phyloP scores from a whole-genome alignment of 805 yeast genomes.

The Metschnikowia koreensis region DNA sequence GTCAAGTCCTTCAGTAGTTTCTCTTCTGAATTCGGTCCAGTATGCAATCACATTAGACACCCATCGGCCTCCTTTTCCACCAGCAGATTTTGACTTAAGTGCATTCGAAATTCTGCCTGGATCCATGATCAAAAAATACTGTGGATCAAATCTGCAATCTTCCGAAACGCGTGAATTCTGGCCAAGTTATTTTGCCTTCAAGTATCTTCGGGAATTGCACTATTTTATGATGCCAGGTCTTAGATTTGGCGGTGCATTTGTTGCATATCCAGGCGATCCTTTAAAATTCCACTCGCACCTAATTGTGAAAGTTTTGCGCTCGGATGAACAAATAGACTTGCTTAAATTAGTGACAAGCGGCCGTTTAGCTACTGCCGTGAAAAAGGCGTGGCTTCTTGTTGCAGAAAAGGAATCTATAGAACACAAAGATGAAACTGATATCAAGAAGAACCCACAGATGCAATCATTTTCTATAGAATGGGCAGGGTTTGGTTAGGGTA shows the following conservation, averaged over 20 bases:
- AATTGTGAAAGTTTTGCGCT: constrained; percentile 51
- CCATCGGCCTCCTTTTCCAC: neutral
- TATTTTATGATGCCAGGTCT: constrained; percentile 77
- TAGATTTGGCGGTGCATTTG: constrained; percentile 84
- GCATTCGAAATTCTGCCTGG: neutral
- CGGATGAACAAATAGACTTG: constrained; percentile 44
- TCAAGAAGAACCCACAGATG: constrained; percentile 13
- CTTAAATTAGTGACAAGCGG: constrained; percentile 77
- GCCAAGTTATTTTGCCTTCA: constrained; percentile 27
- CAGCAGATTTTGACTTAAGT: neutral
- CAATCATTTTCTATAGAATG: constrained; percentile 79
- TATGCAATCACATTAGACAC: constrained; percentile 16
- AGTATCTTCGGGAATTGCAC: constrained; percentile 41
- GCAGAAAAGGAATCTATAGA: constrained; percentile 26
- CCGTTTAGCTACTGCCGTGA: constrained; percentile 87
- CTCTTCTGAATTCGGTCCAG: constrained; percentile 7
- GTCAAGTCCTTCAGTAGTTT: neutral
- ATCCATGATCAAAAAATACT: constrained; percentile 3
- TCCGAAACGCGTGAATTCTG: constrained; percentile 3
- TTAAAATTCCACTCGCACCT: constrained; percentile 84
- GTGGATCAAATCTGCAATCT: neutral
- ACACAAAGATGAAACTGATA: constrained; percentile 14
- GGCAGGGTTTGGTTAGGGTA: constrained; percentile 85
- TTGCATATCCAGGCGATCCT: constrained; percentile 96
- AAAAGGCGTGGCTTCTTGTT: constrained; percentile 72